A percentile compares a stretch with the other conserved stretches of the same genome.
Conservation (phyloP, 768 basidiomycete species). For the Ramaria sp. region DNA sequence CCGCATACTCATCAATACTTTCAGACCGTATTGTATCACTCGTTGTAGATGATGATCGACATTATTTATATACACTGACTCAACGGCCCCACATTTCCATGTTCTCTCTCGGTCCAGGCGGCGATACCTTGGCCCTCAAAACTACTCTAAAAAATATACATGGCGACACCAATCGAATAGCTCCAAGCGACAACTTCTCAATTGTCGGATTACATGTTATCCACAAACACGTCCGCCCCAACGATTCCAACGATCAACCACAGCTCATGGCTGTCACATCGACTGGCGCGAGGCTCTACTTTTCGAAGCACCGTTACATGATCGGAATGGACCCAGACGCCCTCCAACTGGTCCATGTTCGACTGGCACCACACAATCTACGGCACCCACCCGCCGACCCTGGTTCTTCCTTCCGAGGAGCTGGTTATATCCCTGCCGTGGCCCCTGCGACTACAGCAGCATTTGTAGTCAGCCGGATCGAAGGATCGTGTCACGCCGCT, state of each 20-base stretch:
- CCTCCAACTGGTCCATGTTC: constrained; percentile 67
- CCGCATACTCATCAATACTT: constrained; percentile 4
- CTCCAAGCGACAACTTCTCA: constrained; percentile 62
- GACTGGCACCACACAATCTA: constrained; percentile 65
- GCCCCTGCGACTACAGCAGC: not conserved
- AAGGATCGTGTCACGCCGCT: constrained; percentile 48
- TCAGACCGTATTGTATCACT: constrained; percentile 65
- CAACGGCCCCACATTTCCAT: constrained; percentile 33
- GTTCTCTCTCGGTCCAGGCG: constrained; percentile 11
- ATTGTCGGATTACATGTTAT: constrained; percentile 65
- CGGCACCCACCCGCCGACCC: constrained; percentile 55
- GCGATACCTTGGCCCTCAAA: constrained; percentile 57
- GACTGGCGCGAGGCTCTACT: constrained; percentile 80
- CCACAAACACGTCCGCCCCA: constrained; percentile 23
- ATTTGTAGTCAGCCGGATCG: not conserved
- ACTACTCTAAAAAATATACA: constrained; percentile 68
- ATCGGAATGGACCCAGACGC: constrained; percentile 24
- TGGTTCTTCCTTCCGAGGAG: constrained; percentile 27
- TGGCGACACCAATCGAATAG: constrained; percentile 72
- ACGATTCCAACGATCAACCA: constrained; percentile 57
- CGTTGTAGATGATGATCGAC: constrained; percentile 54
- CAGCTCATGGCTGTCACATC: constrained; percentile 75
- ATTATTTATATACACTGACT: constrained; percentile 71
- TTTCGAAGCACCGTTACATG: constrained; percentile 26
- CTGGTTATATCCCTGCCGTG: not conserved